These are phyloP conservation scores for Bruguiera gymnorhiza DNA, from an alignment of 345 rosid species.

Conservation along the genomic window DNA sequence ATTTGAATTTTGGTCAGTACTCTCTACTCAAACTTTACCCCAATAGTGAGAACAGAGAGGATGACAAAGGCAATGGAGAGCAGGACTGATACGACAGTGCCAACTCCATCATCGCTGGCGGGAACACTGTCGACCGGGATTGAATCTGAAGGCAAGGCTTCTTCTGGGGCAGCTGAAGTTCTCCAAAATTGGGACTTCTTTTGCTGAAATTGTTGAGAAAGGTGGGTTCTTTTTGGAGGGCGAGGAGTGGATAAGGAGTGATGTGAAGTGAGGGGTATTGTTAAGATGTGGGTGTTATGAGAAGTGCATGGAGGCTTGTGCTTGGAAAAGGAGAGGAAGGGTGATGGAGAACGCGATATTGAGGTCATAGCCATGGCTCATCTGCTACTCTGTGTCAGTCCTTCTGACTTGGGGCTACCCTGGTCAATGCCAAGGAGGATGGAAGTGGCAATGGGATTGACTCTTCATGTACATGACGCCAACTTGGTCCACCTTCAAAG, in stretches of 20 bases:
- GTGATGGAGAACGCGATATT: conserved; percentile 13
- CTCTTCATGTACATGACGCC: too few relatives aligned
- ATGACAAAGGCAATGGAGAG: conserved; percentile 59
- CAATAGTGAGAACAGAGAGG: conserved; percentile 67
- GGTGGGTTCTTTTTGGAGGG: conserved; percentile 20
- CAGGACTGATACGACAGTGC: conserved; percentile 45
- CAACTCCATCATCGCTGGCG: conserved; percentile 41
- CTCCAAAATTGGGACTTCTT: conserved; percentile 33
- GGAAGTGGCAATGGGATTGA: too few relatives aligned
- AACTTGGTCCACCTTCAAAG: too few relatives aligned
- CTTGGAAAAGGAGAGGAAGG: conserved; percentile 29
- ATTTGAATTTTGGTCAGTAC: neutral
- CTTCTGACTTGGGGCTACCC: too few relatives aligned
- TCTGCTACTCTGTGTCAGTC: conserved; percentile 6
- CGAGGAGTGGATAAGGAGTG: conserved; percentile 25
- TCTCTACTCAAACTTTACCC: conserved; percentile 38
- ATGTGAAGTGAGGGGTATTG: conserved; percentile 13
- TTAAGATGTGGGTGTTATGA: conserved; percentile 13
- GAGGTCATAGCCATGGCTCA: conserved; percentile 31
- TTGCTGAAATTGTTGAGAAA: conserved; percentile 17
- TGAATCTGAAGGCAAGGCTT: conserved; percentile 32
- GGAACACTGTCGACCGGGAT: conserved; percentile 33
- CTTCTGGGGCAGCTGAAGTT: conserved; percentile 45
- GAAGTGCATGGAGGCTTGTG: conserved; percentile 27
- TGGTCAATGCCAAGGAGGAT: too few relatives aligned